Conservation (phyloP, 257 asterid species). For the Ballota nigra region DNA sequence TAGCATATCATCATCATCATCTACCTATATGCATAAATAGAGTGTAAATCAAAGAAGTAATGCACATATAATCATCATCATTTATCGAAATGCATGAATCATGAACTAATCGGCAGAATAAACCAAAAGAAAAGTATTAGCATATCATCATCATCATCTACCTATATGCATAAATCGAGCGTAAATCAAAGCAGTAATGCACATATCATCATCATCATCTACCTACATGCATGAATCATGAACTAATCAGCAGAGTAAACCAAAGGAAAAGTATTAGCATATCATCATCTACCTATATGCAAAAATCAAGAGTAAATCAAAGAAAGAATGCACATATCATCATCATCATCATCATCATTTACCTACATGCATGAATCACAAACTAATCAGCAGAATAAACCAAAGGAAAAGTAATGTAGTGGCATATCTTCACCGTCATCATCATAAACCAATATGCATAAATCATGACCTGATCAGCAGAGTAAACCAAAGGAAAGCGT, state of each 20-base stretch:
- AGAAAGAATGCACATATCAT: neutral
- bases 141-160: neutral
- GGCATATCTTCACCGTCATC: no score
- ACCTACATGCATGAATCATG: no score
- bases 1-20: no score
- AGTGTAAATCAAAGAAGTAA: no score
- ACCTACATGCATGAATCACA: neutral
- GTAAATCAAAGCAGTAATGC: neutral
- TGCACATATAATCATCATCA: no score
- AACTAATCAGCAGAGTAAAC: neutral
- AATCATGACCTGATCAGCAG: constrained; percentile 1
- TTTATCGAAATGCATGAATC: neutral
- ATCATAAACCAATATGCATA: no score
- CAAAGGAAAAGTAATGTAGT: neutral
- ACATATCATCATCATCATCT: neutral
- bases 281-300: neutral
- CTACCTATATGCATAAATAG: no score
- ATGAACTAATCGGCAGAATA: neutral
- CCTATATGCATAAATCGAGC: neutral
- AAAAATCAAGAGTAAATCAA: neutral
- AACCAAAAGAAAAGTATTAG: neutral
- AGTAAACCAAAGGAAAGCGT: neutral
- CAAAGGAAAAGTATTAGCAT: neutral
- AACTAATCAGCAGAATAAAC: neutral
- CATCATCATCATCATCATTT: no score